Evolutionary conservation across 2,329 filamentous ascomycete genomes (phyloP).

Genomic region (Colletotrichum truncatum): DNA sequence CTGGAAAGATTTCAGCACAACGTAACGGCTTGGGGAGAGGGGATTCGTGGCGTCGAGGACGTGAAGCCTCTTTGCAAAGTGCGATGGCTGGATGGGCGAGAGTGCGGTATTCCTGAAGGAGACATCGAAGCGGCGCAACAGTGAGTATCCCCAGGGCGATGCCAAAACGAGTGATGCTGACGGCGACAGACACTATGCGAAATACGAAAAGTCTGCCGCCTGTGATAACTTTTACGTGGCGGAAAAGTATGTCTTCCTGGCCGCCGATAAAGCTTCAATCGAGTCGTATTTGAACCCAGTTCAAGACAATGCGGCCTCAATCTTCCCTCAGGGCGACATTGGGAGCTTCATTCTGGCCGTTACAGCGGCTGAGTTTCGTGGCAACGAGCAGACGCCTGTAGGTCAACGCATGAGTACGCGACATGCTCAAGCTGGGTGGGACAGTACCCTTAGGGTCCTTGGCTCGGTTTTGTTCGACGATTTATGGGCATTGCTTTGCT

Average conservation of each 20-base stretch:
- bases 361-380: not conserved
- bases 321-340: constrained; percentile 14
- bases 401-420: not conserved
- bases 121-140: constrained; percentile 34
- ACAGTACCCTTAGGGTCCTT: constrained; percentile 3
- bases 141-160: constrained; percentile 15
- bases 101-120: constrained; percentile 26
- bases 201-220: constrained; percentile 1
- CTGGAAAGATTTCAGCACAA: not conserved
- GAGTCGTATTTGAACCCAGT: constrained; percentile 35
- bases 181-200: not conserved
- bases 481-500: not conserved
- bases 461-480: constrained; percentile 15
- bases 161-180: not conserved
- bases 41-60: constrained; percentile 2
- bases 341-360: constrained; percentile 34
- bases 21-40: constrained; percentile 21
- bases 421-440: not conserved
- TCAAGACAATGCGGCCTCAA: not conserved
- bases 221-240: not conserved
- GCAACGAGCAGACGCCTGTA: constrained; percentile 10
- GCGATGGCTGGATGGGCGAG: constrained; percentile 34
- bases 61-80: constrained; percentile 32
- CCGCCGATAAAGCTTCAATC: constrained; percentile 35
- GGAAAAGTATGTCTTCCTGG: constrained; percentile 27